A percentile compares a stretch with the other conserved stretches of the same genome.
phyloP scores from a whole-genome alignment of 2,329 filamentous ascomycete genomes.

The Hawksworthiomyces lignivorus region DNA sequence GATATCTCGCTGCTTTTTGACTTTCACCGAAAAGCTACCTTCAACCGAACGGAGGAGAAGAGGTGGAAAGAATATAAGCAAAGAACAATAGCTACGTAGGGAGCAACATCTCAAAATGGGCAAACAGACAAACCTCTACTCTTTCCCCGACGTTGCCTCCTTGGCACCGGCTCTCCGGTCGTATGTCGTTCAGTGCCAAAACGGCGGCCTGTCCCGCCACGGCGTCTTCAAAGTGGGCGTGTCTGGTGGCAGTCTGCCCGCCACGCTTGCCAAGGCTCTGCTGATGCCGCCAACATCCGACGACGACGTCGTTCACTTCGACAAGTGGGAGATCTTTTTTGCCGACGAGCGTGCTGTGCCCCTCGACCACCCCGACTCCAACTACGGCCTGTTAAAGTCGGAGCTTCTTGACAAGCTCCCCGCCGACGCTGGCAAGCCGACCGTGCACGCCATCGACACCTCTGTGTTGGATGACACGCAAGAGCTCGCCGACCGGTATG shows the following conservation, averaged over 20 bases:
- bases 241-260: constrained; percentile 87
- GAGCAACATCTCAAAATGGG: no score
- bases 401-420: constrained; percentile 89
- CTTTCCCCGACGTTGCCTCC: constrained; percentile 61
- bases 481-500: constrained; percentile 89
- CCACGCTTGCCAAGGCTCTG: constrained; percentile 77
- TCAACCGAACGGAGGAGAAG: no score
- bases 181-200: constrained; percentile 78
- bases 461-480: constrained; percentile 65
- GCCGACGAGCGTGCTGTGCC: constrained; percentile 94
- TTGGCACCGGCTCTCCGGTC: constrained; percentile 71
- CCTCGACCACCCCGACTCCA: constrained; percentile 86
- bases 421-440: constrained; percentile 54
- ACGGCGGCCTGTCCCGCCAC: constrained; percentile 71
- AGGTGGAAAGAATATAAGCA: neutral
- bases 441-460: constrained; percentile 70
- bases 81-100: neutral
- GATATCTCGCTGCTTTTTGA: no score
- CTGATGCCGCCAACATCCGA: constrained; percentile 45
- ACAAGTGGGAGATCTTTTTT: constrained; percentile 97
- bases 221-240: constrained; percentile 83
- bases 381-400: constrained; percentile 79
- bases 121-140: constrained; percentile 66
- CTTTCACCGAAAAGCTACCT: no score
- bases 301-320: constrained; percentile 64